Percentiles rank a stretch among this genome's conserved stretches.
These are phyloP conservation scores for Ustilago nuda DNA, from an alignment of 1,284 basidiomycete species.

Conservation along the genomic window DNA sequence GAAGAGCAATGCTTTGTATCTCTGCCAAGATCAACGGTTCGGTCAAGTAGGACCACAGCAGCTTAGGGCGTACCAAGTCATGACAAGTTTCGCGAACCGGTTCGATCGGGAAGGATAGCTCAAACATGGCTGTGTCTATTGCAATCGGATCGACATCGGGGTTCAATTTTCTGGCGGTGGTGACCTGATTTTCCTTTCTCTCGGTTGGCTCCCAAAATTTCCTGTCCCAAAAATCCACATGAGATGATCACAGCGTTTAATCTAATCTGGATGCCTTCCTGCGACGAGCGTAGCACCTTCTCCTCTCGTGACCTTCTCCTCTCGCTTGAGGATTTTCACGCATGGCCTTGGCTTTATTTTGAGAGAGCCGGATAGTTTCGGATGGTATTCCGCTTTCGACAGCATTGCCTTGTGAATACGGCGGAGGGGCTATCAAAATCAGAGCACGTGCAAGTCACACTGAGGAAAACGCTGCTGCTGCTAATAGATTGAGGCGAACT, in stretches of 20 bases:
- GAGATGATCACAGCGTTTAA: background rate
- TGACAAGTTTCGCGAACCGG: too few relatives aligned
- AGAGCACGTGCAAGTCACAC: background rate
- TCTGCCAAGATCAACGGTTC: too few relatives aligned
- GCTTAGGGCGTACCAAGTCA: too few relatives aligned
- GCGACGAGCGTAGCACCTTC: too few relatives aligned
- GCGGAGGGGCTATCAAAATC: too few relatives aligned
- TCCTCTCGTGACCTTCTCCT: background rate
- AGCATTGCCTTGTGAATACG: conserved; percentile 6
- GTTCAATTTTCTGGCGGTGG: too few relatives aligned
- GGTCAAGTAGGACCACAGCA: too few relatives aligned
- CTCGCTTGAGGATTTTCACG: conserved; percentile 5
- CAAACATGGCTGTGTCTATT: too few relatives aligned
- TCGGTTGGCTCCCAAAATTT: background rate
- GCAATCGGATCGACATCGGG: too few relatives aligned
- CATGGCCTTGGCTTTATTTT: background rate
- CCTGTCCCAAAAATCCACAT: background rate
- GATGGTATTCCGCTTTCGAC: background rate
- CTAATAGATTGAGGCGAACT: background rate
- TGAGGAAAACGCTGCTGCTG: background rate
- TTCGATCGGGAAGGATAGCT: too few relatives aligned
- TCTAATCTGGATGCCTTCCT: background rate
- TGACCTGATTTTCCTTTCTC: background rate
- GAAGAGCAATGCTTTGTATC: too few relatives aligned
- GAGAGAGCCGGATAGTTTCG: conserved; percentile 2